These are phyloP conservation scores for Podospora anserina DNA, from an alignment of 495 filamentous ascomycete genomes.

Conservation along the genomic window DNA sequence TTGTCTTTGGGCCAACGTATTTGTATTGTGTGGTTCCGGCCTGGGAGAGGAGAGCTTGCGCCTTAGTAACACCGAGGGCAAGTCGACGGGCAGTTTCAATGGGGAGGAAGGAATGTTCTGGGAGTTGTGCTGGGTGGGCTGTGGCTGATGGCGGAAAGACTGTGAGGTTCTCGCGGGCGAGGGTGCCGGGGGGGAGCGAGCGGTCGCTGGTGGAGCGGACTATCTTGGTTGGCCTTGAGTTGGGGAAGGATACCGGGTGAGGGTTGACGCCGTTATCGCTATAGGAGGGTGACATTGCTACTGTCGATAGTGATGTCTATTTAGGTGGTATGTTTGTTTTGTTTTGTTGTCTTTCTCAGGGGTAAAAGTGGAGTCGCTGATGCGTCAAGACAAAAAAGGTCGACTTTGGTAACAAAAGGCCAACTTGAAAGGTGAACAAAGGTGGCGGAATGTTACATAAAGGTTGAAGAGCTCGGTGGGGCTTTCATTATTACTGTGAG, in stretches of 20 bases:
- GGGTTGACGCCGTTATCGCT: not conserved
- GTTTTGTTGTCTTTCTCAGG: not conserved
- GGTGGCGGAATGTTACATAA: not conserved
- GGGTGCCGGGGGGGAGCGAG: not conserved
- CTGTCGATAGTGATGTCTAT: not conserved
- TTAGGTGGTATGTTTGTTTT: not conserved
- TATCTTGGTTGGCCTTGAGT: not conserved
- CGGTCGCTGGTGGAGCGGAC: not conserved
- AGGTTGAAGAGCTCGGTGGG: not conserved
- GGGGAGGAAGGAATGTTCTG: not conserved
- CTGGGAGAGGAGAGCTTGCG: not conserved
- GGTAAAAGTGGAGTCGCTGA: not conserved
- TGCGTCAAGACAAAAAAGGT: not conserved
- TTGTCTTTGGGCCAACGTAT: not conserved
- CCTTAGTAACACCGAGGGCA: not conserved
- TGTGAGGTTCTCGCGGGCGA: not conserved
- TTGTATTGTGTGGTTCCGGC: not conserved
- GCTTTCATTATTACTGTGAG: not conserved
- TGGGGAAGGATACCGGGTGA: not conserved
- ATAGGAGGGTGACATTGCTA: not conserved
- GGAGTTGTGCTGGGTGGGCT: not conserved
- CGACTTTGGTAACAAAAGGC: not conserved
- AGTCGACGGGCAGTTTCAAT: not conserved
- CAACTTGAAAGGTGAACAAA: not conserved
- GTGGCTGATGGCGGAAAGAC: not conserved